These are phyloP conservation scores for Cicer bijugum DNA, from an alignment of 306 rosid genomes.

Conservation along the genomic window DNA sequence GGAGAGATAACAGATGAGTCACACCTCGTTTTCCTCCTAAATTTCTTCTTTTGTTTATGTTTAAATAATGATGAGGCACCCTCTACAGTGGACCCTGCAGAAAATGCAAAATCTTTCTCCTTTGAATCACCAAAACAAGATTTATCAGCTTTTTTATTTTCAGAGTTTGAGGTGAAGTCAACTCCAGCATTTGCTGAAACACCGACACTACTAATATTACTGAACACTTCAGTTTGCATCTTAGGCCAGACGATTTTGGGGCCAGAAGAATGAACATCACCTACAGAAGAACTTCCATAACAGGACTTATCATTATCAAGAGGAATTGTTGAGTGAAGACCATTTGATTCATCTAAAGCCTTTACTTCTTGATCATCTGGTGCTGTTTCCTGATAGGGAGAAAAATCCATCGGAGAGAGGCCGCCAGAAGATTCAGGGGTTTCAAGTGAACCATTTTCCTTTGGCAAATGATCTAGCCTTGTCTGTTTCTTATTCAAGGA, in stretches of 20 bases:
- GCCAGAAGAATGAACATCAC: conserved; percentile 44
- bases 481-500: conserved; percentile 53
- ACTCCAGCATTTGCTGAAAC: conserved; percentile 48
- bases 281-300: conserved; percentile 38
- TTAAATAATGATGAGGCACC: conserved; percentile 47
- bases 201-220: conserved; percentile 41
- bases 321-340: conserved; percentile 44
- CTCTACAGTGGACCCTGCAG: conserved; percentile 56
- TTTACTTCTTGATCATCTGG: conserved; percentile 52
- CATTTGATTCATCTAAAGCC: conserved; percentile 46
- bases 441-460: conserved; percentile 53
- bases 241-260: conserved; percentile 50
- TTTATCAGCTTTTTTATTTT: conserved; percentile 48
- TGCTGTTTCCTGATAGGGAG: conserved; percentile 72
- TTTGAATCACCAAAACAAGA: conserved; percentile 47
- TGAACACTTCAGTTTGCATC: conserved; percentile 49
- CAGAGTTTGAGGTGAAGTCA: conserved; percentile 48
- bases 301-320: conserved; percentile 9
- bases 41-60: conserved; percentile 63
- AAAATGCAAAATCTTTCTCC: conserved; percentile 63
- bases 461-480: conserved; percentile 48
- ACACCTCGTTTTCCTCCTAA: conserved; percentile 54
- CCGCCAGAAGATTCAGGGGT: conserved; percentile 62
- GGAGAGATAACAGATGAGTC: conserved; percentile 55
- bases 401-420: conserved; percentile 89